Conservation (phyloP, 306 rosid genomes). For the Citrullus amarus region DNA sequence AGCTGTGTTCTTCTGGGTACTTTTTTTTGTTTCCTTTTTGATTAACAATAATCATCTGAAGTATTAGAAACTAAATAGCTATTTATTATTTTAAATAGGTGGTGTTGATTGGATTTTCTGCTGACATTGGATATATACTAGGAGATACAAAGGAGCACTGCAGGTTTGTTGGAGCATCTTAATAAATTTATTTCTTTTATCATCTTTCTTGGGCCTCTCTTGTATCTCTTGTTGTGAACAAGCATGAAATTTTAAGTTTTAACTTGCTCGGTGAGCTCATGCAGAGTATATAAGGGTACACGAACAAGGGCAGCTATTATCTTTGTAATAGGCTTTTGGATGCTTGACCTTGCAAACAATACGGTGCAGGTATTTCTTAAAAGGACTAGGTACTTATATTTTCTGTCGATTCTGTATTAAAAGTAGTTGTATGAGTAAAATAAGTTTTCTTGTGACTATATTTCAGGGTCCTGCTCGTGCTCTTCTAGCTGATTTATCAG, state of each 20-base stretch:
- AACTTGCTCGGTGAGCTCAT: slow-evolving; percentile 19
- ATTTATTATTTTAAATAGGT: slow-evolving; percentile 33
- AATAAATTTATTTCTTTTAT: background rate
- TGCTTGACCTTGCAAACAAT: slow-evolving; percentile 99
- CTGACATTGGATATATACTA: slow-evolving; percentile 80
- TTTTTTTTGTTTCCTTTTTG: slow-evolving; percentile 5
- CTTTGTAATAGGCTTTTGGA: slow-evolving; percentile 91
- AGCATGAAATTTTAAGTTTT: slow-evolving; percentile 12
- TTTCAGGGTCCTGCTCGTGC: slow-evolving; percentile 98
- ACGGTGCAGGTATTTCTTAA: slow-evolving; percentile 64
- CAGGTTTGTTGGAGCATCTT: slow-evolving; percentile 56
- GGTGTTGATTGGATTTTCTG: slow-evolving; percentile 86
- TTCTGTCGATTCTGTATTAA: background rate
- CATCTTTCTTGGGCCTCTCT: slow-evolving; percentile 13
- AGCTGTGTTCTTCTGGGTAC: slow-evolving; percentile 22
- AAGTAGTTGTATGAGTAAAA: slow-evolving; percentile 4
- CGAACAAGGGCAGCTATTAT: slow-evolving; percentile 79
- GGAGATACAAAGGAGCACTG: slow-evolving; percentile 87
- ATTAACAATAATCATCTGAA: background rate
- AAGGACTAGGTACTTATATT: background rate
- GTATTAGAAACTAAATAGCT: background rate
- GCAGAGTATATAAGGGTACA: slow-evolving; percentile 79
- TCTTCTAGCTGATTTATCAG: slow-evolving; percentile 94
- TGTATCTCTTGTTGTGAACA: background rate
- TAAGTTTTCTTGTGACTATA: slow-evolving; percentile 4